These are phyloP conservation scores for Calcarisporium arbuscula DNA, from an alignment of 2,329 filamentous ascomycete species.

Conservation along the genomic window DNA sequence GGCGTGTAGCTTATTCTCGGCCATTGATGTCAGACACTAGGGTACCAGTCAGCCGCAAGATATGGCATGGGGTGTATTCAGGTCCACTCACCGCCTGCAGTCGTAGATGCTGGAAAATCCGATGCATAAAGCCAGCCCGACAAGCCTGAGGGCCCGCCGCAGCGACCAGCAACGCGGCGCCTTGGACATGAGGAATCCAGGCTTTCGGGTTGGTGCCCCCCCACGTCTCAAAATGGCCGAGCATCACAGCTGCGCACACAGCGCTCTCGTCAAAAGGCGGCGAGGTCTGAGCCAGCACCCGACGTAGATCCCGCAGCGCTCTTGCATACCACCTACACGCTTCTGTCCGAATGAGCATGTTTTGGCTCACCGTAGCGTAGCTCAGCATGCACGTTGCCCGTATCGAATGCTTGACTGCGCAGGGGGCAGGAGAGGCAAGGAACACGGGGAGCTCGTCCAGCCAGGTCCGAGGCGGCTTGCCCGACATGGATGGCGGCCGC, in stretches of 20 bases:
- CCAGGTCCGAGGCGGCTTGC: conserved; percentile 3
- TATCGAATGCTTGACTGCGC: conserved; percentile 5
- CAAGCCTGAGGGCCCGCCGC: conserved; percentile 7
- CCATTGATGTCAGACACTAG: conserved; percentile 10
- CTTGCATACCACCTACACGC: conserved; percentile 10
- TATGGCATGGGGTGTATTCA: no score
- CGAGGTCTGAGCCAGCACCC: not conserved
- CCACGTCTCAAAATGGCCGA: conserved; percentile 11
- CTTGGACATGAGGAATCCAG: conserved; percentile 8
- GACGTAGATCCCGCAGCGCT: conserved; percentile 4
- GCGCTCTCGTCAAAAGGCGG: conserved; percentile 2
- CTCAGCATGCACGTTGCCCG: conserved; percentile 9
- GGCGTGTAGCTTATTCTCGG: conserved; percentile 13
- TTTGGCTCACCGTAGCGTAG: conserved; percentile 3
- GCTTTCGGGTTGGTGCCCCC: conserved; percentile 7
- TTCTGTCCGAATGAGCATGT: conserved; percentile 7
- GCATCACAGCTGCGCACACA: conserved; percentile 11
- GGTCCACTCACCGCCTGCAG: conserved; percentile 8
- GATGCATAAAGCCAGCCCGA: conserved; percentile 9
- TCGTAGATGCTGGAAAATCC: conserved; percentile 10
- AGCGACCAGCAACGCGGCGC: conserved; percentile 8
- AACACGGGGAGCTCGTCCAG: conserved; percentile 7
- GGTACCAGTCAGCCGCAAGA: not conserved
- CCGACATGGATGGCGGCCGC: not conserved
- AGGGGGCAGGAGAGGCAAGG: not conserved